A percentile compares a stretch with the other conserved stretches of the same genome.
Evolutionary conservation across 2,329 filamentous ascomycete species (phyloP).

Genomic region (Cercospora brassicicola): DNA sequence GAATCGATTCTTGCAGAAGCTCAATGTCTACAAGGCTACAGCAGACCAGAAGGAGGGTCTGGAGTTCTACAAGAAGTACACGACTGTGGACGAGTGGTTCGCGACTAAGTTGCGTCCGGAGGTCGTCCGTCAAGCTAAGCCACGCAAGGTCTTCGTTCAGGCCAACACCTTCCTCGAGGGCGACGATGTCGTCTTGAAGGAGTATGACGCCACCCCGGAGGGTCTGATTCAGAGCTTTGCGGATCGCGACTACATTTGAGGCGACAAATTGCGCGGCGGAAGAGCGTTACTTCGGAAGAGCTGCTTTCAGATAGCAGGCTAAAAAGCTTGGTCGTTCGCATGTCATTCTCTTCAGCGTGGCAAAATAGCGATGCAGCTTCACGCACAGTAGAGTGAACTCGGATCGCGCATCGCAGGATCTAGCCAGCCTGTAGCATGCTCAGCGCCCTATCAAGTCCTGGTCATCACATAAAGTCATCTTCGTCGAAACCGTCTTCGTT

Average conservation of each 20-base stretch:
- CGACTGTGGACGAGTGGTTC: constrained; percentile 81
- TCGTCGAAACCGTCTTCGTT: constrained; percentile 80
- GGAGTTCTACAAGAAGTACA: constrained; percentile 80
- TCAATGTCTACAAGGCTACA: constrained; percentile 90
- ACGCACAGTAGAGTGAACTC: background rate
- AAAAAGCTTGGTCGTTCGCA: background rate
- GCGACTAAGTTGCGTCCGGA: constrained; percentile 74
- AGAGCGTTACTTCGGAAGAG: background rate
- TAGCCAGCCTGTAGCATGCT: background rate
- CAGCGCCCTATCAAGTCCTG: too few species aligned
- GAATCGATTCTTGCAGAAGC: constrained; percentile 81
- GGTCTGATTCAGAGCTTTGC: constrained; percentile 78
- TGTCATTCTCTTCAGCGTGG: background rate
- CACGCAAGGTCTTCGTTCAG: constrained; percentile 90
- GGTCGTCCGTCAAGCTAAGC: constrained; percentile 74
- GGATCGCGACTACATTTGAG: constrained; percentile 41
- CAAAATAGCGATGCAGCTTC: background rate
- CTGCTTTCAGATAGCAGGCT: background rate
- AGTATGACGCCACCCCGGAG: constrained; percentile 78
- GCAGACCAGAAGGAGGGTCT: constrained; percentile 78
- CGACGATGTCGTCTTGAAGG: constrained; percentile 72
- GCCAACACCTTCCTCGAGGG: constrained; percentile 73
- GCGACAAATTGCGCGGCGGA: background rate
- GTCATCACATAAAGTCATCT: constrained; percentile 79
- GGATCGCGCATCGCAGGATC: background rate